A percentile compares a stretch with the other conserved stretches of the same genome.
Evolutionary conservation across 1,284 basidiomycete species (phyloP).

Genomic region (Papiliotrema nemorosa): DNA sequence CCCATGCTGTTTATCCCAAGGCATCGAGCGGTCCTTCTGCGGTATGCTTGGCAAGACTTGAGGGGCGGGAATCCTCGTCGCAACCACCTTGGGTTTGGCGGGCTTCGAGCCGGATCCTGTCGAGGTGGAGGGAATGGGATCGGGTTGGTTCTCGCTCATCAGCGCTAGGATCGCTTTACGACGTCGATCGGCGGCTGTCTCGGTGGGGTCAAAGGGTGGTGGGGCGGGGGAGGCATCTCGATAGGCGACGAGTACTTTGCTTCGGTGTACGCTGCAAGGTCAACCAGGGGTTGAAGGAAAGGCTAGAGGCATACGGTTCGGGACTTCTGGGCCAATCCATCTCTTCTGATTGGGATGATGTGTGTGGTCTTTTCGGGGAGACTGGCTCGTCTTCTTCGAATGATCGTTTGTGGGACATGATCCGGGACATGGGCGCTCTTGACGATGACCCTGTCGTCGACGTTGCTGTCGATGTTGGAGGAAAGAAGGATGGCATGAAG

Average conservation of each 20-base stretch:
- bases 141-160: slow-evolving; percentile 20
- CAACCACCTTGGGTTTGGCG: not conserved
- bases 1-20: slow-evolving; percentile 39
- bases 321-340: slow-evolving; percentile 20
- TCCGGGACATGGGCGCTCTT: not conserved
- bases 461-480: slow-evolving; percentile 13
- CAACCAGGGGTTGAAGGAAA: not conserved
- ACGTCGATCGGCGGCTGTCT: slow-evolving; percentile 34
- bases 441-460: slow-evolving; percentile 40
- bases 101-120: slow-evolving; percentile 1
- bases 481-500: slow-evolving; percentile 2
- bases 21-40: slow-evolving; percentile 29
- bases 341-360: slow-evolving; percentile 3
- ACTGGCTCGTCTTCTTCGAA: slow-evolving; percentile 1
- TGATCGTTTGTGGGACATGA: not conserved
- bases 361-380: too few species aligned
- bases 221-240: slow-evolving; percentile 1
- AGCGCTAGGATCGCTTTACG: slow-evolving; percentile 43
- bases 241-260: slow-evolving; percentile 1
- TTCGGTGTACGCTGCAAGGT: not conserved
- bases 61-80: slow-evolving; percentile 5
- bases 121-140: slow-evolving; percentile 9
- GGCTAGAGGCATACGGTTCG: slow-evolving; percentile 11
- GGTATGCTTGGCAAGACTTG: slow-evolving; percentile 7
- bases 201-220: slow-evolving; percentile 7